A percentile compares a stretch with the other conserved stretches of the same genome.
These are phyloP conservation scores for Barnettozyma vustinii DNA, from an alignment of 805 yeast genomes.

Conservation along the genomic window DNA sequence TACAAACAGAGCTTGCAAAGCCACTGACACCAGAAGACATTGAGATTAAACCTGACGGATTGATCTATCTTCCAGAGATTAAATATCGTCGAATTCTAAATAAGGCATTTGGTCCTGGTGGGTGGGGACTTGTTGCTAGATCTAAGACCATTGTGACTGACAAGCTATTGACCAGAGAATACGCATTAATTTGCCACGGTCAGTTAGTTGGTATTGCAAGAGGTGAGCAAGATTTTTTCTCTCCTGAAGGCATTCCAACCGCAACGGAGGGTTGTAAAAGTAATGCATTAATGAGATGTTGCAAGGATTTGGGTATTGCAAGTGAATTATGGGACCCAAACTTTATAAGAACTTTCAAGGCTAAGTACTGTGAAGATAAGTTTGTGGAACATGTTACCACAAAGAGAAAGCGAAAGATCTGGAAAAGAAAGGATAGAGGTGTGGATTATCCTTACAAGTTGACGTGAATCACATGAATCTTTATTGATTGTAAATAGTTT, in stretches of 20 bases:
- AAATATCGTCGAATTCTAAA: slow-evolving; percentile 88
- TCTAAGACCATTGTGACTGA: slow-evolving; percentile 76
- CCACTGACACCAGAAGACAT: slow-evolving; percentile 67
- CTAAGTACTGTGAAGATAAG: slow-evolving; percentile 65
- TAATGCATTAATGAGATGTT: slow-evolving; percentile 95
- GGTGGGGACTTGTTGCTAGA: slow-evolving; percentile 96
- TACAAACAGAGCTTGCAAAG: slow-evolving; percentile 55
- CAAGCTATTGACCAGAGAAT: slow-evolving; percentile 79
- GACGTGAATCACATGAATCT: slow-evolving; percentile 1
- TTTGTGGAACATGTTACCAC: slow-evolving; percentile 81
- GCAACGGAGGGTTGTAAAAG: slow-evolving; percentile 97
- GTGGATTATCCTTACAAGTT: slow-evolving; percentile 82
- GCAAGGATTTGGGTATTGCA: slow-evolving; percentile 95
- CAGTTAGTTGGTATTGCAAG: slow-evolving; percentile 86
- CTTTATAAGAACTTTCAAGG: slow-evolving; percentile 69
- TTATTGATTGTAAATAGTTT: neutral
- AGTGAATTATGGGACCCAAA: slow-evolving; percentile 97
- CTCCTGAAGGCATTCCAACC: slow-evolving; percentile 82
- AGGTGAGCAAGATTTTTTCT: slow-evolving; percentile 93
- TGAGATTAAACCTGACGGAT: slow-evolving; percentile 94
- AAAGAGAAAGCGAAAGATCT: slow-evolving; percentile 81
- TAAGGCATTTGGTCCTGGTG: slow-evolving; percentile 95
- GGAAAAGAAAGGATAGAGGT: slow-evolving; percentile 82
- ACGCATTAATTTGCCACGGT: slow-evolving; percentile 82
- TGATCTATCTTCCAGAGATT: slow-evolving; percentile 89